Base-by-base conservation (phyloP, 768 basidiomycete genomes). In the Termitomyces heimii region DNA sequence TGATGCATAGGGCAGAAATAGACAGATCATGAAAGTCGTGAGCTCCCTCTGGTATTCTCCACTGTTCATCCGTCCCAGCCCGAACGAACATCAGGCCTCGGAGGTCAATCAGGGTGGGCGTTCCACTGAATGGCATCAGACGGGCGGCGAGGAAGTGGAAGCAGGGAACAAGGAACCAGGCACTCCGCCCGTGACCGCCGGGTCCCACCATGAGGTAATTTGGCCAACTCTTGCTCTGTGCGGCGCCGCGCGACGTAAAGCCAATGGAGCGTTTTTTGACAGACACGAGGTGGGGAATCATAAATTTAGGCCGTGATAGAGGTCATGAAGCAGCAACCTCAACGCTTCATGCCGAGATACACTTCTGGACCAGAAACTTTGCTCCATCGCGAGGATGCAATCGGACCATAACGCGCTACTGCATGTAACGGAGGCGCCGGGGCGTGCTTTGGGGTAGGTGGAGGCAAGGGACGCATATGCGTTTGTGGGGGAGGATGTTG, bases 341-440 rank as follows among this genome's bases (percentile, higher is more conserved):
- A 89, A 65, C 88, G 78, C 61, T 82, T 79, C 81, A 91, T 81
- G 35, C 89, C 89, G 34, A 78, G 77, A 53, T 88, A 70, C 20
- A 75, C 64, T 34, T 71, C 51, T 1, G 89, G 89, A 6, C 89
- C 89, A 18, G 82, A 75, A 35, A 87, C 89, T 70, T 84, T 89
- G 71, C 89, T 91, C 83, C 82, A 88, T 6, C 69, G 81, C 37
- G 88, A 85, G 20, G 70, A 59, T 5, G 81, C 82, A 10, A 89
- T 73, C 24, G 85, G 86, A 1, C 89, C 88, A 62, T 88, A 92
- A 43, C 79, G 81, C 39, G 79, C 62, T 50, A 80, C 79, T 40
- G 67, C 67, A 51, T 60, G 60, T 44, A 64, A 53, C 43, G 71
- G 62, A 58, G 59, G 56, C 31, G 53, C 39, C 5, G 34, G 53